Conservation (phyloP, 176 grass and related monocot genomes). For the Pontederia paniculata region DNA sequence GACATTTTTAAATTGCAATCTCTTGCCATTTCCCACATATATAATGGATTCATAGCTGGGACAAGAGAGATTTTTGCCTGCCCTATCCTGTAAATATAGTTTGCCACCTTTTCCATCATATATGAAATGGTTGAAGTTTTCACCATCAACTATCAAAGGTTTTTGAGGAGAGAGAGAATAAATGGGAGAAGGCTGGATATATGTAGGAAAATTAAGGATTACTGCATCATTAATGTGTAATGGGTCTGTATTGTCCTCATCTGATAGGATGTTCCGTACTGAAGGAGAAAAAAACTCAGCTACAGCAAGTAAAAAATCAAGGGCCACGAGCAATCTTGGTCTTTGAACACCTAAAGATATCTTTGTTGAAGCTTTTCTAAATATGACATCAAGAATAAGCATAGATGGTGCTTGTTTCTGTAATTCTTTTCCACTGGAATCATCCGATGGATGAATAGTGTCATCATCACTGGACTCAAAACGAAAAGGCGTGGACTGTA, state of each 20-base stretch:
- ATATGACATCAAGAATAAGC: slow-evolving; percentile 81
- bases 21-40: slow-evolving; percentile 63
- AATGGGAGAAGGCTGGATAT: slow-evolving; percentile 45
- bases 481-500: slow-evolving; percentile 33
- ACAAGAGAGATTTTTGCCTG: slow-evolving; percentile 44
- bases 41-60: slow-evolving; percentile 67
- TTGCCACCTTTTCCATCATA: slow-evolving; percentile 94
- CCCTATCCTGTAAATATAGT: slow-evolving; percentile 65
- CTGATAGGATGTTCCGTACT: slow-evolving; percentile 53
- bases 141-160: slow-evolving; percentile 83
- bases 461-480: slow-evolving; percentile 33
- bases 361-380: slow-evolving; percentile 47
- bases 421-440: slow-evolving; percentile 41
- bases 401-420: slow-evolving; percentile 66
- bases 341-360: slow-evolving; percentile 70
- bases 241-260: slow-evolving; percentile 64
- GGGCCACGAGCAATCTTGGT: slow-evolving; percentile 87
- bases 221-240: slow-evolving; percentile 48
- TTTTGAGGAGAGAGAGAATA: slow-evolving; percentile 70
- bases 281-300: slow-evolving; percentile 94
- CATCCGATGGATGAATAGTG: slow-evolving; percentile 22
- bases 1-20: slow-evolving; percentile 74
- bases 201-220: slow-evolving; percentile 57
- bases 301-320: slow-evolving; percentile 82
- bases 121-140: slow-evolving; percentile 74